Base-by-base conservation (phyloP, 306 rosid species). In the Malus fusca region DNA sequence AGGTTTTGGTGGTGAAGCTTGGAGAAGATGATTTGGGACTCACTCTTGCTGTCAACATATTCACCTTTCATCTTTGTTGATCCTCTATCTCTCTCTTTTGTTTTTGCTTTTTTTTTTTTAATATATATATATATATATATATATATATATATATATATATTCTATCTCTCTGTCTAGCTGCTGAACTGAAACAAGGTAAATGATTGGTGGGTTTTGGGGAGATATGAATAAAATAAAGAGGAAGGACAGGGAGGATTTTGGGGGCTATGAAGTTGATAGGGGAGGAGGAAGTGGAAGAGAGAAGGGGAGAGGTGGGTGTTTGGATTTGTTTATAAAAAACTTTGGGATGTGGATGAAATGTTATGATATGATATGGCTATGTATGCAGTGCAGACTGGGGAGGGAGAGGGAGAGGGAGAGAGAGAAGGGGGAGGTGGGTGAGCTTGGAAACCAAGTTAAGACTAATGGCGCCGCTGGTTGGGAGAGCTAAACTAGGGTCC, bases 401-500 rank as follows among this genome's bases (percentile, higher is more conserved):
- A 42, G 56, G 48, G 35, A 58, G 37, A 5, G 26, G 23, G 63
- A 42, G 56, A 58, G 35, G 63, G 37, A 5, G 69, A 25, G 69
- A 35, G 18, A 72, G 33, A 3, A 2, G 61, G 5, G 26, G 30
- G 56, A 12, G 91, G 94, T 86, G 85, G 93, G 92, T 89, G 96
- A 83, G 78, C 87, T 88, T 89, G 83, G 90, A 85, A 91, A 87
- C 76, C 62, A 89, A 89, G 96, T 84, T 85, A 87, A 83, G 94
- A 84, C 90, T 85, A 79, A 82, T 85, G 90, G 91, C 88, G 97
- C 94, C 88, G 94, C 91, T 93, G 88, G 89, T 80, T 68, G 84
- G 86, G 81, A 78, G 48, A 55, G 60, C 60, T 51, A 33, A 64
- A 13, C 78, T 79, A 78, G 85, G 94, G 88, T 44, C 96, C 92